phyloP scores from a whole-genome alignment of 108 stramenopile genomes.

The Skeletonema marinoi region DNA sequence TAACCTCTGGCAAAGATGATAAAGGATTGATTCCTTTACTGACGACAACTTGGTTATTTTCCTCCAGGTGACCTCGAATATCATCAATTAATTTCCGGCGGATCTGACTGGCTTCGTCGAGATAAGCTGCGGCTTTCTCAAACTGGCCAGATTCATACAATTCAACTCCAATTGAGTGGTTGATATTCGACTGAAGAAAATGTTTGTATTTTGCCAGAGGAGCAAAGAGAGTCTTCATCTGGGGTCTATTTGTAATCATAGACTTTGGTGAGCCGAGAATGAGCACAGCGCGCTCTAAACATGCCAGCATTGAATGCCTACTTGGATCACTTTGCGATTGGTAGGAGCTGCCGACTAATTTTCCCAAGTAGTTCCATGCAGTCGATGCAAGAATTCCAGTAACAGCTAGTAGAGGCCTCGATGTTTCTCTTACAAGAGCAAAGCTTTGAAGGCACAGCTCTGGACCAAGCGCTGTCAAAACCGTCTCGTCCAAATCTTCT shows the following conservation, averaged over 20 bases:
- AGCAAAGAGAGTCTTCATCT: slow-evolving; percentile 7
- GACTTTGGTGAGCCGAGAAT: slow-evolving; percentile 26
- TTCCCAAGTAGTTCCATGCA: slow-evolving; percentile 40
- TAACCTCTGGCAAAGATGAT: slow-evolving; percentile 1
- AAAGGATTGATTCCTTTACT: slow-evolving; percentile 3
- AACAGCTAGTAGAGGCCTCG: slow-evolving; percentile 25
- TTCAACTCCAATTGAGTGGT: slow-evolving; percentile 34
- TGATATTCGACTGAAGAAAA: slow-evolving; percentile 34
- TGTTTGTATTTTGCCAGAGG: slow-evolving; percentile 26
- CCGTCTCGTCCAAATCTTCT: slow-evolving; percentile 38
- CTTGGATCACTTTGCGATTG: slow-evolving; percentile 2
- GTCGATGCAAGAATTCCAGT: slow-evolving; percentile 35
- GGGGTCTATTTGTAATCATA: neutral
- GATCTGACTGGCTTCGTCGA: slow-evolving; percentile 18
- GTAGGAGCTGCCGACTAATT: slow-evolving; percentile 6
- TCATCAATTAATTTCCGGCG: slow-evolving; percentile 34
- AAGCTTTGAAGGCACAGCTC: slow-evolving; percentile 17
- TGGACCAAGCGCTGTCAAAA: slow-evolving; percentile 12
- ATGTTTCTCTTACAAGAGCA: slow-evolving; percentile 18
- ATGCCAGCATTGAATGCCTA: slow-evolving; percentile 20
- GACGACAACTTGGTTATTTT: slow-evolving; percentile 2
- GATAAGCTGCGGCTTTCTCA: slow-evolving; percentile 17
- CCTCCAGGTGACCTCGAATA: neutral
- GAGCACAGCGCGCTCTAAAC: slow-evolving; percentile 34
- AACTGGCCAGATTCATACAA: slow-evolving; percentile 33